Base-by-base conservation (phyloP, 495 filamentous ascomycete species). In the Lasiosphaeria ovina region DNA sequence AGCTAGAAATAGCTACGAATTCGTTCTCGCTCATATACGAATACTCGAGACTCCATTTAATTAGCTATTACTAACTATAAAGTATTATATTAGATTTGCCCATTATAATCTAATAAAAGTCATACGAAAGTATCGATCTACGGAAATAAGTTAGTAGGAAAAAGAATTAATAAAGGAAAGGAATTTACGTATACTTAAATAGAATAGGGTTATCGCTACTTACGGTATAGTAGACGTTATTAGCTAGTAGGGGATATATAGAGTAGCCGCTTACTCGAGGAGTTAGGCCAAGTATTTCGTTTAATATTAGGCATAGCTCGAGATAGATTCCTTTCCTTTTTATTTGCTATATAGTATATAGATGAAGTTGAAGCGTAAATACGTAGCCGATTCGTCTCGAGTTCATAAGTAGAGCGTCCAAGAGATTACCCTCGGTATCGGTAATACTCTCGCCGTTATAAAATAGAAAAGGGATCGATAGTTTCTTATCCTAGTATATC, bases 391-490 rank as follows among this genome's bases (percentile, higher is more conserved):
- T 93, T n/a, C 94, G 85, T 58, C 91, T 87, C 0, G 91, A 87
- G 12, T 88, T 87, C 9, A 98, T 83, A 7, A 95, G 76, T 17
- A 97, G 83, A 0, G 92, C 92, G 70, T 97, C 92, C 63, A 93
- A 88, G 3, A 97, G 81, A 65, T 97, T 97, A 38, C 89, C 83
- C 63, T 97, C 92, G 6, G 87, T 85, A 56, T 90, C 83, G 35
- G 92, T 89, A 0, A 94, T 82, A 24, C 87, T 91, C 74, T 97
- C 92, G 35, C 92, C 94, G 51, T 92, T 95, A 67, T 98, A 94
- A 73, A 98, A 94, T 64, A 94, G 85, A 74, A 97, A 95, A 0
- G 94, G 94, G 16, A 98, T 90, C 5, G 96, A 86, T 3, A 95
- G 76, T 3, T 78, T 79, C 61, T 86, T 81, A 54, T 83, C 79